Conservation (phyloP, 2,329 filamentous ascomycete genomes). For the Claviceps sp. region DNA sequence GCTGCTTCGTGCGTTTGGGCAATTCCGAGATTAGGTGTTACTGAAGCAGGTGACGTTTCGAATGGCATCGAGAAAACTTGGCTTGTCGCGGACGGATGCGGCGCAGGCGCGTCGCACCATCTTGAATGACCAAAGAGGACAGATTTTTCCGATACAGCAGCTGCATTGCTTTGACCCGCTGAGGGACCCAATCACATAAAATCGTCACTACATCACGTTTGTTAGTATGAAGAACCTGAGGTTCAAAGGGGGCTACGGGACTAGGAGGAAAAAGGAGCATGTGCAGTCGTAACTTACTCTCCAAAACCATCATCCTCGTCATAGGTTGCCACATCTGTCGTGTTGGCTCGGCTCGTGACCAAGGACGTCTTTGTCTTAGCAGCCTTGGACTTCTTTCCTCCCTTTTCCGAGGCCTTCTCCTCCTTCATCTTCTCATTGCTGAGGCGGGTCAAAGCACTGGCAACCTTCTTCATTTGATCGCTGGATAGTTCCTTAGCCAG, state of each 20-base stretch:
- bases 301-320: slow-evolving; percentile 69
- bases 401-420: slow-evolving; percentile 88
- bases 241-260: background rate
- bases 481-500: slow-evolving; percentile 78
- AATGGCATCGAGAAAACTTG: no score
- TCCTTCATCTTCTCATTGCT: slow-evolving; percentile 98
- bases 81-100: background rate
- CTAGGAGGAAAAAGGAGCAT: no score
- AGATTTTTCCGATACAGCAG: background rate
- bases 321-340: slow-evolving; percentile 63
- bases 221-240: background rate
- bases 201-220: slow-evolving; percentile 40
- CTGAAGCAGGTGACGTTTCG: background rate
- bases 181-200: slow-evolving; percentile 47
- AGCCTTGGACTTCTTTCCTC: slow-evolving; percentile 92
- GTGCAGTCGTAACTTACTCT: slow-evolving; percentile 48
- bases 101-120: background rate
- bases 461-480: slow-evolving; percentile 93
- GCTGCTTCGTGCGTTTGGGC: background rate
- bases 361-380: slow-evolving; percentile 88
- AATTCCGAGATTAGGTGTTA: background rate
- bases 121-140: background rate
- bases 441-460: slow-evolving; percentile 74
- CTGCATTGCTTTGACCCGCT: background rate
- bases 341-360: slow-evolving; percentile 48